phyloP scores from a whole-genome alignment of 768 basidiomycete genomes.

The Termitomyces sp. region DNA sequence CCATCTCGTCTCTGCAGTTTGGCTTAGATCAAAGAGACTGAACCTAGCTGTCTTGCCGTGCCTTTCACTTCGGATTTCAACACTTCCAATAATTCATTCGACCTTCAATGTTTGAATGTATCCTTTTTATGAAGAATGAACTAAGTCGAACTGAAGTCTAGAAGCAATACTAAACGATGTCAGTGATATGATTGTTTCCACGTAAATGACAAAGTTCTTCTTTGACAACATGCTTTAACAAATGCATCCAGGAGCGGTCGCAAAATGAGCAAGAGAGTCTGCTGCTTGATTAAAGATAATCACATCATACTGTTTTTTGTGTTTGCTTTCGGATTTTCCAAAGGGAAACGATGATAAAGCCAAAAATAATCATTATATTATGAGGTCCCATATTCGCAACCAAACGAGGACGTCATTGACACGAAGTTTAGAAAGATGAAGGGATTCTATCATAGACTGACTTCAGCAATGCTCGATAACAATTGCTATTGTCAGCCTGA shows the following conservation, averaged over 20 bases:
- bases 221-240: conserved; percentile 16
- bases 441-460: not conserved
- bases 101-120: conserved; percentile 16
- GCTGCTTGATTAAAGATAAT: too few relatives aligned
- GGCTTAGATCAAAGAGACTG: conserved; percentile 7
- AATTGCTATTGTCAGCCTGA: not conserved
- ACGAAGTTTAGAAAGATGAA: not conserved
- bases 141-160: conserved; percentile 2
- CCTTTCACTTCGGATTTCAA: conserved; percentile 8
- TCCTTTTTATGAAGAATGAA: conserved; percentile 19
- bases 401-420: conserved; percentile 12
- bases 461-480: not conserved
- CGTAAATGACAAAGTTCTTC: conserved; percentile 5
- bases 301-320: too few relatives aligned
- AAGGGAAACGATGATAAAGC: conserved; percentile 6
- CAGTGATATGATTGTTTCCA: not conserved
- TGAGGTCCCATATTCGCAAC: conserved; percentile 17
- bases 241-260: conserved; percentile 17
- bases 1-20: too few relatives aligned
- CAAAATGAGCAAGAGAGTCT: conserved; percentile 10
- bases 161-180: not conserved
- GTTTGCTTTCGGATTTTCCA: conserved; percentile 12
- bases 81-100: conserved; percentile 10
- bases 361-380: conserved; percentile 15
- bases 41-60: not conserved